These are phyloP conservation scores for Collybia sordida DNA, from an alignment of 768 basidiomycete species.

Conservation along the genomic window DNA sequence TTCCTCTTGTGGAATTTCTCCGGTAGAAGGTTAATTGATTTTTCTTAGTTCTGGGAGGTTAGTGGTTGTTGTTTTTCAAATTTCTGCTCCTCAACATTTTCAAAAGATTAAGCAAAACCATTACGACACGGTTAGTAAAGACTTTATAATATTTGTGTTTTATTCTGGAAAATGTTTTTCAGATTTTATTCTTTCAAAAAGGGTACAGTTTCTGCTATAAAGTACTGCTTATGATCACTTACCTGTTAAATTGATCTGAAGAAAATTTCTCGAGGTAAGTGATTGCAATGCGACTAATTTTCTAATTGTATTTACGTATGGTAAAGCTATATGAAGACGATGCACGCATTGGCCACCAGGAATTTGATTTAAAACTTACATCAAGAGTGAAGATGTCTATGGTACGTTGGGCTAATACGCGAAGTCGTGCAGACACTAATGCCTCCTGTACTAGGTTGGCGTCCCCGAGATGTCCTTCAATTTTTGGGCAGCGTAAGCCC, in stretches of 20 bases:
- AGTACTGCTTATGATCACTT: conserved; percentile 1
- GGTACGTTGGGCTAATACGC: conserved; percentile 43
- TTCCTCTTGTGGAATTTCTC: too few relatives aligned
- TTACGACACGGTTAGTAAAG: conserved; percentile 76
- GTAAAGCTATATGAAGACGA: conserved; percentile 90
- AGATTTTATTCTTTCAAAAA: conserved; percentile 98
- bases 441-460: conserved; percentile 60
- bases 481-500: conserved; percentile 82
- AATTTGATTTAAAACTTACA: conserved; percentile 93
- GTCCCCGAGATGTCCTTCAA: conserved; percentile 95
- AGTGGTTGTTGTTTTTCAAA: conserved; percentile 16
- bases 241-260: conserved; percentile 20
- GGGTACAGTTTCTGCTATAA: conserved; percentile 48
- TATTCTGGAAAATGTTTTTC: conserved; percentile 15
- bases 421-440: background rate
- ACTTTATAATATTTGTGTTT: conserved; percentile 10
- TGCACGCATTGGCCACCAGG: conserved; percentile 87
- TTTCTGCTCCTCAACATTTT: background rate
- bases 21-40: background rate
- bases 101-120: conserved; percentile 92
- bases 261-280: conserved; percentile 78
- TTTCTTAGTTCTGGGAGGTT: conserved; percentile 71
- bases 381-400: conserved; percentile 98
- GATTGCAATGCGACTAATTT: background rate
- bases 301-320: conserved; percentile 7